Evolutionary conservation across 768 basidiomycete species (phyloP).

Genomic region (Tricholoma terreum): DNA sequence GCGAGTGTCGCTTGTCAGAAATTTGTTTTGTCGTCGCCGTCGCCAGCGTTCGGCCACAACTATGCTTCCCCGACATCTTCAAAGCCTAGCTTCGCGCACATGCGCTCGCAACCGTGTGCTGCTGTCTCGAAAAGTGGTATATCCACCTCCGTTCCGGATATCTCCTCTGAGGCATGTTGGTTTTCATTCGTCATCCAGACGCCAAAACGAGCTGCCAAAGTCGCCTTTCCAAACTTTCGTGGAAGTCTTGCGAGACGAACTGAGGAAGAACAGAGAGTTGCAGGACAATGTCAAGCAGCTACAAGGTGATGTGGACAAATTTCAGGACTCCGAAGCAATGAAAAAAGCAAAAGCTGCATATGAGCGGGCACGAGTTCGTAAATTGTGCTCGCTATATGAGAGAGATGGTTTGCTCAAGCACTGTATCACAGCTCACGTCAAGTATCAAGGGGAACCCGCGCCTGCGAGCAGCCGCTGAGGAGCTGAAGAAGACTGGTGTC

Average conservation of each 20-base stretch:
- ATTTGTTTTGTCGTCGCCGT: background rate
- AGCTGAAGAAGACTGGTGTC: slow-evolving; percentile 84
- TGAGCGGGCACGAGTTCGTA: slow-evolving; percentile 85
- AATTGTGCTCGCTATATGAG: slow-evolving; percentile 4
- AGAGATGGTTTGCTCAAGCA: slow-evolving; percentile 6
- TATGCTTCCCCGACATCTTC: slow-evolving; percentile 46
- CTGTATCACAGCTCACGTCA: slow-evolving; percentile 64
- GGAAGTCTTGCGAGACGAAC: slow-evolving; percentile 87
- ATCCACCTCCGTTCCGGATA: slow-evolving; percentile 42
- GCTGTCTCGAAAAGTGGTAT: slow-evolving; percentile 19
- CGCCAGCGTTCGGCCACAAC: background rate
- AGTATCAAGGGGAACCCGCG: slow-evolving; percentile 96
- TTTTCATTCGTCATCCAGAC: slow-evolving; percentile 68
- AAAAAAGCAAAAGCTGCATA: slow-evolving; percentile 88
- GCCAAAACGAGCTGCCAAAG: slow-evolving; percentile 67
- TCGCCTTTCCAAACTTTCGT: slow-evolving; percentile 97
- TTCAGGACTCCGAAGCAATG: slow-evolving; percentile 97
- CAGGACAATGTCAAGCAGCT: slow-evolving; percentile 97
- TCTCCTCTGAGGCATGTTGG: slow-evolving; percentile 25
- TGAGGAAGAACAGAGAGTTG: slow-evolving; percentile 89
- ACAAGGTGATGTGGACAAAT: slow-evolving; percentile 95
- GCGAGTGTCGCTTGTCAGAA: no score
- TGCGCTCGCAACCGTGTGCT: slow-evolving; percentile 28
- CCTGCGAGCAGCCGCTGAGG: slow-evolving; percentile 88
- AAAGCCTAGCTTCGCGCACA: slow-evolving; percentile 35